Evolutionary conservation across 2,329 filamentous ascomycete genomes (phyloP).

Genomic region (Colletotrichum noveboracense): DNA sequence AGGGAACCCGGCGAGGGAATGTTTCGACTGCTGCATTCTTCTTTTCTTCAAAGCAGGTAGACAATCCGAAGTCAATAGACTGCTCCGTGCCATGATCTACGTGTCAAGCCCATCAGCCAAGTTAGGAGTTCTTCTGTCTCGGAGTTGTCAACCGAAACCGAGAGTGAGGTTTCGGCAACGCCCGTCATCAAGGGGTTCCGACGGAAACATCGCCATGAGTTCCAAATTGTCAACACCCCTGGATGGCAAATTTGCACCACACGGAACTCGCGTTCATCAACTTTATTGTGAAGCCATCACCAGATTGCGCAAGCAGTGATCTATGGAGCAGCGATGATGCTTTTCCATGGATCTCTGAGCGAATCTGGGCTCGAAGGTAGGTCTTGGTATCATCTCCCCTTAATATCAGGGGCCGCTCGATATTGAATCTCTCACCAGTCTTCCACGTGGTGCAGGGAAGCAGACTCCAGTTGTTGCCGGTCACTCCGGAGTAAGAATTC

Average conservation of each 20-base stretch:
- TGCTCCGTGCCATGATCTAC: conserved; percentile 2
- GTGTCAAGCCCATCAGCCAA: neutral
- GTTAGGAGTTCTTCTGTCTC: neutral
- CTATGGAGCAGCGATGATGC: neutral
- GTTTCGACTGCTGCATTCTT: neutral
- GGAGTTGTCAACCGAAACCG: neutral
- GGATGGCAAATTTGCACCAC: neutral
- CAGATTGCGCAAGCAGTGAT: neutral
- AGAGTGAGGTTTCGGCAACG: neutral
- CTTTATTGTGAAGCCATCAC: neutral
- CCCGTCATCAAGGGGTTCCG: neutral
- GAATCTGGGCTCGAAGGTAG: neutral
- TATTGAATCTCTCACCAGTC: neutral
- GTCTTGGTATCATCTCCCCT: neutral
- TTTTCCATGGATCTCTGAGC: neutral
- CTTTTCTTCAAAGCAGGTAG: neutral
- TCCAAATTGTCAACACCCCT: neutral
- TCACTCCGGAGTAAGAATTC: neutral
- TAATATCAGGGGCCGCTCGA: conserved; percentile 8
- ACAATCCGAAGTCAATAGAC: neutral
- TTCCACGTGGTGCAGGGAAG: conserved; percentile 9
- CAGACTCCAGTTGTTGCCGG: neutral
- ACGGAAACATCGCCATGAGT: neutral
- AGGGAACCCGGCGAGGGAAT: neutral
- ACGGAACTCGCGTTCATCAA: neutral